These are phyloP conservation scores for Capsicum rhomboideum DNA, from an alignment of 257 asterid species.

Conservation along the genomic window DNA sequence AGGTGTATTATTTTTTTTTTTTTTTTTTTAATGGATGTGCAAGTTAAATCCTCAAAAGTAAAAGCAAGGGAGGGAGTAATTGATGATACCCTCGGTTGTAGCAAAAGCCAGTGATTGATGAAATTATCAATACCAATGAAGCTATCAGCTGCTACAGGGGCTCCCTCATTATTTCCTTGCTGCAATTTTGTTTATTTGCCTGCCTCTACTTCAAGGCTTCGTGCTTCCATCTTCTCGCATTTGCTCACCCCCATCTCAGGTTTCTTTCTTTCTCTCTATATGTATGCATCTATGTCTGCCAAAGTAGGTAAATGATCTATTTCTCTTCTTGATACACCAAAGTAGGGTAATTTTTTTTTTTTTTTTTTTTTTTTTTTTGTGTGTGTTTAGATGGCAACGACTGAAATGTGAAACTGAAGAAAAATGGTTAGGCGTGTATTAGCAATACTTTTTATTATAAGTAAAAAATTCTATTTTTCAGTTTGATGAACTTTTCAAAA, in stretches of 20 bases:
- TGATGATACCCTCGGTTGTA: too few species aligned
- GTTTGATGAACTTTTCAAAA: background rate
- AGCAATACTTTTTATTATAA: background rate
- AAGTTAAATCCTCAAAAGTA: too few species aligned
- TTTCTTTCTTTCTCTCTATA: background rate
- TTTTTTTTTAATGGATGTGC: too few species aligned
- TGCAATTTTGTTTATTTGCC: background rate
- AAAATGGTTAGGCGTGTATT: background rate
- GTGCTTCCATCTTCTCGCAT: background rate
- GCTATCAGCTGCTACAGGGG: background rate
- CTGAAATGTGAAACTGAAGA: background rate
- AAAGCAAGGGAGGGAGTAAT: too few species aligned
- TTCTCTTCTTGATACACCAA: background rate
- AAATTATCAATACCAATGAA: background rate
- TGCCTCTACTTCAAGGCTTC: background rate
- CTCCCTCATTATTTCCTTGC: background rate
- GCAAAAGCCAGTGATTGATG: background rate
- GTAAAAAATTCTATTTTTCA: background rate
- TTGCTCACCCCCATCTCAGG: background rate
- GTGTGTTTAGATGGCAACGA: background rate
- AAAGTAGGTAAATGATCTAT: background rate
- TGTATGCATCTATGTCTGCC: background rate
- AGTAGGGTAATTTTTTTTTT: background rate
- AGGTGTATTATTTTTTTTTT: too few species aligned
- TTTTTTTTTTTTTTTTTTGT: background rate